Evolutionary conservation across 176 grass and related monocot species (phyloP).

Genomic region (Tillandsia leiboldiana): DNA sequence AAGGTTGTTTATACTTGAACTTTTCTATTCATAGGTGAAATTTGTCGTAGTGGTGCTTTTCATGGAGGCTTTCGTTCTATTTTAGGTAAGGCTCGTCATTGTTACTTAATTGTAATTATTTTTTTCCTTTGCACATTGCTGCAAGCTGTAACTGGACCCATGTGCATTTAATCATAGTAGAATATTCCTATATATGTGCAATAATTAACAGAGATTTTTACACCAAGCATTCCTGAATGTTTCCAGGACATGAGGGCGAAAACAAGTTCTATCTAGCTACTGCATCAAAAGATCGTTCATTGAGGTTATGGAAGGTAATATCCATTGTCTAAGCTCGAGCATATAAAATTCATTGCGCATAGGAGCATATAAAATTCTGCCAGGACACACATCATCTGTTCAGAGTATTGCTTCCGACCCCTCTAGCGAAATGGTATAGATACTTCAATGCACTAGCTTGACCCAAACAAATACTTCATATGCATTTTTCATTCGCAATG

Average conservation of each 20-base stretch:
- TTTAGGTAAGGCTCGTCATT: too few relatives aligned
- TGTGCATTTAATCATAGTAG: background rate
- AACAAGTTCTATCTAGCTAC: slow-evolving; percentile 52
- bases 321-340: background rate
- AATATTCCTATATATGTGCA: background rate
- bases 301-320: slow-evolving; percentile 79
- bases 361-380: slow-evolving; percentile 71
- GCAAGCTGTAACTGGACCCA: background rate
- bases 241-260: slow-evolving; percentile 44
- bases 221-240: background rate
- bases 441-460: background rate
- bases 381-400: slow-evolving; percentile 62
- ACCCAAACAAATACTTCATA: background rate
- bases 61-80: too few relatives aligned
- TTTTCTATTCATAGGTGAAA: background rate
- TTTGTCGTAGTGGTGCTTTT: background rate
- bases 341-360: slow-evolving; percentile 36
- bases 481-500: background rate
- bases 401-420: slow-evolving; percentile 58
- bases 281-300: slow-evolving; percentile 79
- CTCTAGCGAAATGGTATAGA: slow-evolving; percentile 60
- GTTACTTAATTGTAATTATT: too few relatives aligned
- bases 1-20: slow-evolving; percentile 27
- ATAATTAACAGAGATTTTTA: background rate
- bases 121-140: background rate